Conservation (phyloP, 768 basidiomycete species). For the Lactifluus volemus region DNA sequence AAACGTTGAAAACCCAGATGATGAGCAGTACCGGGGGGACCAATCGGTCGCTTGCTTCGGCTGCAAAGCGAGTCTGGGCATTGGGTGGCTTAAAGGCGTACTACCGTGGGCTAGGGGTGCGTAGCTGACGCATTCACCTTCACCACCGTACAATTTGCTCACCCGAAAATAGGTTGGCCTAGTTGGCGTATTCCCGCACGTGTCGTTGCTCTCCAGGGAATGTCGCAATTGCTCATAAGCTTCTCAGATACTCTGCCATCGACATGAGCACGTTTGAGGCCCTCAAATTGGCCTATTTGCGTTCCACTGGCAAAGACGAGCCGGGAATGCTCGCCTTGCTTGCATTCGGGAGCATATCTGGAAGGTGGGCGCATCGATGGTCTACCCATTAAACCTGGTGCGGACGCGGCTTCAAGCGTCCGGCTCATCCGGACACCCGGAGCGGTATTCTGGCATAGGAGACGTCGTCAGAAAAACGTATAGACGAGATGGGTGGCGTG, state of each 20-base stretch:
- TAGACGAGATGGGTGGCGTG: slow-evolving; percentile 81
- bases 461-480: slow-evolving; percentile 81
- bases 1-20: slow-evolving; percentile 98
- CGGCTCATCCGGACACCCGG: slow-evolving; percentile 91
- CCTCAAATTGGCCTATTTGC: slow-evolving; percentile 82
- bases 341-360: slow-evolving; percentile 87
- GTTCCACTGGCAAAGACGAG: slow-evolving; percentile 82
- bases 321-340: slow-evolving; percentile 82
- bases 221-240: slow-evolving; percentile 10
- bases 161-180: slow-evolving; percentile 66
- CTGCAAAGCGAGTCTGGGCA: slow-evolving; percentile 66
- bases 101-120: slow-evolving; percentile 83
- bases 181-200: slow-evolving; percentile 91
- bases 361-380: slow-evolving; percentile 90
- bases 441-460: slow-evolving; percentile 77
- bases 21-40: slow-evolving; percentile 75
- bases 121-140: slow-evolving; percentile 26
- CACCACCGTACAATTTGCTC: slow-evolving; percentile 15
- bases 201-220: slow-evolving; percentile 11
- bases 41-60: slow-evolving; percentile 48
- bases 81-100: slow-evolving; percentile 76
- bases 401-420: slow-evolving; percentile 94
- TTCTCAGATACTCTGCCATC: slow-evolving; percentile 74
- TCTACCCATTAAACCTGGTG: slow-evolving; percentile 88
- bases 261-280: slow-evolving; percentile 98